A percentile compares a stretch with the other conserved stretches of the same genome.
phyloP scores from a whole-genome alignment of 768 basidiomycete genomes.

The Tubosaeta brunneosetosa region DNA sequence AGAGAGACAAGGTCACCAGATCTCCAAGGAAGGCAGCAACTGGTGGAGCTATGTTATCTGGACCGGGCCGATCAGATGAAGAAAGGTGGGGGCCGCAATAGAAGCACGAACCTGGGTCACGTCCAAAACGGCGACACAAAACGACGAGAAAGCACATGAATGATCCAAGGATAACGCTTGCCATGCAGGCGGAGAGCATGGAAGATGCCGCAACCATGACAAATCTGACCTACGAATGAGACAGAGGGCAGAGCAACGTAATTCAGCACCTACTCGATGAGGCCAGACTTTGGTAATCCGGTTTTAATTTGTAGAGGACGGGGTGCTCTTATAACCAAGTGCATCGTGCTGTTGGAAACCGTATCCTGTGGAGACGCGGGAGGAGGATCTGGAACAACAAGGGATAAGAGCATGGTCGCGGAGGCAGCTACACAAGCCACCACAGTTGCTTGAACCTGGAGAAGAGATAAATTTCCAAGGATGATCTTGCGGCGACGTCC shows the following conservation, averaged over 20 bases:
- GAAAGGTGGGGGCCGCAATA: background rate
- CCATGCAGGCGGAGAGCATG: conserved; percentile 77
- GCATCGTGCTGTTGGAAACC: conserved; percentile 11
- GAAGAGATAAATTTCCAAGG: conserved; percentile 73
- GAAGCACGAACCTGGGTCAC: conserved; percentile 70
- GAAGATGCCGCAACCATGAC: conserved; percentile 71
- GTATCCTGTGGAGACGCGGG: conserved; percentile 5
- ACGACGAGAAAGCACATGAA: conserved; percentile 90
- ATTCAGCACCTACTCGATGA: conserved; percentile 33
- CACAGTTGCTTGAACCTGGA: conserved; percentile 90
- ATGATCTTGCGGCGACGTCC: conserved; percentile 59
- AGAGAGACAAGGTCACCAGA: conserved; percentile 79
- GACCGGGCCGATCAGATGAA: background rate
- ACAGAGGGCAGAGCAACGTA: background rate
- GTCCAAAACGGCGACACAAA: conserved; percentile 64
- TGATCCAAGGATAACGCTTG: conserved; percentile 75
- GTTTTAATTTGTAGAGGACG: conserved; percentile 23
- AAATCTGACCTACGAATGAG: conserved; percentile 45
- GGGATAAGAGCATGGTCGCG: conserved; percentile 68
- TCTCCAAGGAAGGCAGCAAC: conserved; percentile 92
- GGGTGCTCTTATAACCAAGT: conserved; percentile 14
- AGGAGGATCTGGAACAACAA: conserved; percentile 44
- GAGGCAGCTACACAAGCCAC: conserved; percentile 85
- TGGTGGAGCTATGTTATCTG: conserved; percentile 95
- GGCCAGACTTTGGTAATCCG: conserved; percentile 33